phyloP scores from a whole-genome alignment of 148 eudicot species.

The Bassia scoparia region DNA sequence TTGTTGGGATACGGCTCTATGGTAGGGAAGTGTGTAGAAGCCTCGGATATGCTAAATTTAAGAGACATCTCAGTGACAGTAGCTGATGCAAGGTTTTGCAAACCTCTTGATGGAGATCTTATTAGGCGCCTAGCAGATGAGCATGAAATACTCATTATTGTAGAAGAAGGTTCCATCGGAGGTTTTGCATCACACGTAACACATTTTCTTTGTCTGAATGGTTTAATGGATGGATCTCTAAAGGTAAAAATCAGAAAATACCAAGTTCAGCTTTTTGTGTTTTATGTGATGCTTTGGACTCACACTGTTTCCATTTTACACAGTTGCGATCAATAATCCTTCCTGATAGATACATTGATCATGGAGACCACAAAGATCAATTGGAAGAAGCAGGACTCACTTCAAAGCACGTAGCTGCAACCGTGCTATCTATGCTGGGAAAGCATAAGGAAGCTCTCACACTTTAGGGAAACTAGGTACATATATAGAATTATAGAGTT shows the following conservation, averaged over 20 bases:
- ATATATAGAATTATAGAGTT: neutral
- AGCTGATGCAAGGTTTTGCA: conserved; percentile 76
- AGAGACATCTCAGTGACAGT: conserved; percentile 50
- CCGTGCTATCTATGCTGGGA: conserved; percentile 58
- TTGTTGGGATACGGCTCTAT: conserved; percentile 63
- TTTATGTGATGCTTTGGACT: neutral
- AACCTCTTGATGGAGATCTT: conserved; percentile 62
- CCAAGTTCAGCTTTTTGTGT: too few relatives aligned
- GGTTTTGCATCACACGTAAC: conserved; percentile 70
- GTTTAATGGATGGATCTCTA: conserved; percentile 59
- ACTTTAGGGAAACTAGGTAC: neutral
- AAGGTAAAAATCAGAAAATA: conserved; percentile 36
- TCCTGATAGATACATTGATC: conserved; percentile 71
- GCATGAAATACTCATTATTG: conserved; percentile 61
- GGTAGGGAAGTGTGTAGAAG: conserved; percentile 58
- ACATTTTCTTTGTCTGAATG: conserved; percentile 55
- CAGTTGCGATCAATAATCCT: conserved; percentile 74
- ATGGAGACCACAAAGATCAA: conserved; percentile 62
- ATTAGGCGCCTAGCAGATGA: conserved; percentile 52
- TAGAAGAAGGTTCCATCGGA: conserved; percentile 73
- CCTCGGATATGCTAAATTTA: conserved; percentile 39
- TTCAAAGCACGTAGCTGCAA: conserved; percentile 57
- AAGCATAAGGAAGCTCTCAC: conserved; percentile 48
- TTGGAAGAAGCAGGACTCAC: conserved; percentile 68
- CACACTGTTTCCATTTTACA: conserved; percentile 1